These are phyloP conservation scores for Talaromyces atroroseus DNA, from an alignment of 2,329 filamentous ascomycete genomes.

Conservation along the genomic window DNA sequence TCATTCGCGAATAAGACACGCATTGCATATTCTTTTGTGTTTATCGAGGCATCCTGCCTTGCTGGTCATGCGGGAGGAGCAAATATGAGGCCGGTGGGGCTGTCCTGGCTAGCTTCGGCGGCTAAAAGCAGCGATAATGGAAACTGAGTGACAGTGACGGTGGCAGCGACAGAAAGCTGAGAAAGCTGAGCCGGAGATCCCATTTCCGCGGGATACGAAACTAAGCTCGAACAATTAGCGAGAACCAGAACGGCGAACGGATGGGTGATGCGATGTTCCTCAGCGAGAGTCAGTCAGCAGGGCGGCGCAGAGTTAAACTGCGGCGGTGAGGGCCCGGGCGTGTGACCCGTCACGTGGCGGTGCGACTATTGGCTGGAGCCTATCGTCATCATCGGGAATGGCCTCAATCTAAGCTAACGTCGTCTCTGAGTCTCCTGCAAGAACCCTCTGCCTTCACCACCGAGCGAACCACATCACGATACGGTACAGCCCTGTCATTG, in stretches of 20 bases:
- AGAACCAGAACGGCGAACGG: neutral
- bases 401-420: constrained; percentile 6
- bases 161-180: neutral
- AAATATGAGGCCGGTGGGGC: neutral
- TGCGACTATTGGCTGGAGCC: constrained; percentile 7
- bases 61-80: neutral
- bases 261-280: neutral
- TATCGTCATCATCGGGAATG: constrained; percentile 13
- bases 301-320: too few relatives aligned
- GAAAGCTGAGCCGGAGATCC: neutral
- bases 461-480: neutral
- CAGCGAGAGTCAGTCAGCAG: neutral
- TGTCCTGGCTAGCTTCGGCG: neutral
- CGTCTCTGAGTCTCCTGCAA: neutral
- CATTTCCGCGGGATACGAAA: neutral
- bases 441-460: neutral
- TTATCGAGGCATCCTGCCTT: neutral
- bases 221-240: neutral
- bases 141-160: neutral
- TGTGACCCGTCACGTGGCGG: constrained; percentile 13
- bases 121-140: neutral
- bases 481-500: neutral
- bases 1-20: neutral
- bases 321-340: constrained; percentile 8
- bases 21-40: neutral